Evolutionary conservation across 169 alveolate genomes (phyloP), one percentile per base, ranked within the genome.

Genomic region (Eimeria praecox): DNA sequence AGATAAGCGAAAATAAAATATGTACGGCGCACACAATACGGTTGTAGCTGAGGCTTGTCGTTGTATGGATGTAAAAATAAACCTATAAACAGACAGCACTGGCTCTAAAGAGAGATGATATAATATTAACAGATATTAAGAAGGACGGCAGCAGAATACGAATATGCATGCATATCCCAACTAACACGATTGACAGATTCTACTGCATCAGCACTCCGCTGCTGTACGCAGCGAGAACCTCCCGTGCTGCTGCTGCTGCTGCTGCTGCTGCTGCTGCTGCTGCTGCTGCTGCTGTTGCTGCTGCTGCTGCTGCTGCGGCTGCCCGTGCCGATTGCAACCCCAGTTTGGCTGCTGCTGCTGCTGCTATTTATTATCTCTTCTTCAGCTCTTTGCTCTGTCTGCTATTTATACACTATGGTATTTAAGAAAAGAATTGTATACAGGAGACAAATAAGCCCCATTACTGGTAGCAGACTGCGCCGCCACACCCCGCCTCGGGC

Each of bases 181-280:
- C 91, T 66, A 83, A 83, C n/a, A n/a, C 75, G 91, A 38, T 52
- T n/a, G 33, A 49, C 73, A 44, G 91, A 73, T 52, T 33, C 40
- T 49, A 83, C 69, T 59, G 69, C 69, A n/a, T n/a, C n/a, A 66
- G 49, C 91, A 83, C 42, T 83, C 75, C 91, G 38, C 49, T 66
- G 91, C 91, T 83, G 91, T 75, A 83, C 66, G 91, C 73, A 83
- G 73, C 91, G 66, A 49, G 91, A 83, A 54, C 69, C 91, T 83
- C 91, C 71, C 91, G 91, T 83, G 91, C 91, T 83, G 91, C 91
- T 83, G 91, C 91, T 83, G 90, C 90, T 80, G 91, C 91, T 83
- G 91, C 91, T 82, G 90, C 90, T 83, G 91, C 22, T 59, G 69
- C 89, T 78, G 89, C 89, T 38, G 89, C 89, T 78, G 62, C 89